phyloP scores from a whole-genome alignment of 1,139 yeast genomes.

The Saccharomyces hybrid region DNA sequence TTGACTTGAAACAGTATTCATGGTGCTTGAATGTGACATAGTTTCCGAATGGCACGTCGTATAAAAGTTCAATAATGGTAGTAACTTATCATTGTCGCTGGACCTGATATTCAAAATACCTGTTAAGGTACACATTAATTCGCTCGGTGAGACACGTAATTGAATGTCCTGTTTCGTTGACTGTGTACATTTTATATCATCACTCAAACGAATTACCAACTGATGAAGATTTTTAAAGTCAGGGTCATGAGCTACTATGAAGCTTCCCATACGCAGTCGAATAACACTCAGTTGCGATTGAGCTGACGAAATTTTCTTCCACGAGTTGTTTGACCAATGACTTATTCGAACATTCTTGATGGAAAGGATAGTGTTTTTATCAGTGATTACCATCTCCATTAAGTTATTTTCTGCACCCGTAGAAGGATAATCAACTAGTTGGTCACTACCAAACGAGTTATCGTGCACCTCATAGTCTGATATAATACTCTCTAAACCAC shows the following conservation, averaged over 20 bases:
- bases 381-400: neutral
- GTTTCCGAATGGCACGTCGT: neutral
- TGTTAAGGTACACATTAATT: neutral
- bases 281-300: neutral
- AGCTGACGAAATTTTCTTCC: neutral
- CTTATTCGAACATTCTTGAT: neutral
- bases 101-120: neutral
- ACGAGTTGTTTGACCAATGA: neutral
- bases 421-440: neutral
- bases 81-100: neutral
- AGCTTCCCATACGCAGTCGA: neutral
- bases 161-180: conserved; percentile 32
- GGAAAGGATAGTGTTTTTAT: neutral
- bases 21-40: neutral
- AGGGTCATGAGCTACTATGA: neutral
- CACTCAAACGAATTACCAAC: conserved; percentile 15
- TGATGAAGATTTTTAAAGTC: neutral
- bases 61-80: neutral
- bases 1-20: neutral
- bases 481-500: neutral
- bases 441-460: neutral
- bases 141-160: conserved; percentile 17
- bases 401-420: neutral
- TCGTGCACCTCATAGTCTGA: neutral
- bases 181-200: conserved; percentile 20